These are phyloP conservation scores for Akanthomyces lecanii DNA, from an alignment of 2,329 filamentous ascomycete species.

Conservation along the genomic window DNA sequence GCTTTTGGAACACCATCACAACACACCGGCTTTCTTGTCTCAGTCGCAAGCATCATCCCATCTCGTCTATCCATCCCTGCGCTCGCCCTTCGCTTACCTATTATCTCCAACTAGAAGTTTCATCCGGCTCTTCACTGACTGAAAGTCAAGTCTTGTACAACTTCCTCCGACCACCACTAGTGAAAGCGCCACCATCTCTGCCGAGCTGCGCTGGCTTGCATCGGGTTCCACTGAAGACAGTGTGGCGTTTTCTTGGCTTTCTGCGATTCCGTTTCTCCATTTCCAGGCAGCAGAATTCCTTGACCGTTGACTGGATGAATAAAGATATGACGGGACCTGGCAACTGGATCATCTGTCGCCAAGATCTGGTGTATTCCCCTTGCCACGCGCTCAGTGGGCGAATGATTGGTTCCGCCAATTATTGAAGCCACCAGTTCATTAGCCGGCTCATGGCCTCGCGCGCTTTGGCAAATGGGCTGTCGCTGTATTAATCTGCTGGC, in stretches of 20 bases:
- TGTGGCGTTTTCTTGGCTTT: background rate
- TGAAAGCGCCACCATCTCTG: slow-evolving; percentile 1
- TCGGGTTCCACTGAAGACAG: slow-evolving; percentile 3
- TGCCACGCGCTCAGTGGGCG: too few species aligned
- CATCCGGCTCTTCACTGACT: too few species aligned
- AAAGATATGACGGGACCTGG: background rate
- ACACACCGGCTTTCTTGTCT: background rate
- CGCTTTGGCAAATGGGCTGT: too few species aligned
- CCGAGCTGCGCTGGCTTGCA: background rate
- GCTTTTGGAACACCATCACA: background rate
- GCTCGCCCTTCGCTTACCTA: too few species aligned
- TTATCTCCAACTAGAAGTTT: too few species aligned
- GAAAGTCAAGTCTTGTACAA: too few species aligned
- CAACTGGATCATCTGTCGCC: background rate
- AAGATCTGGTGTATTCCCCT: background rate
- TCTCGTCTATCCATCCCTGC: too few species aligned
- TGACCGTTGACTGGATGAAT: background rate
- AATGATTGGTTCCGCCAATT: too few species aligned
- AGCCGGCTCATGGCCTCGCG: too few species aligned
- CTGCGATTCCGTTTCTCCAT: background rate
- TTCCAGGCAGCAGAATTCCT: slow-evolving; percentile 13
- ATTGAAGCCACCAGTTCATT: too few species aligned
- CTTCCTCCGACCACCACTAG: background rate
- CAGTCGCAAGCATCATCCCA: background rate
- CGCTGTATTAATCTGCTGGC: too few species aligned